A percentile compares a stretch with the other conserved stretches of the same genome.
These are phyloP conservation scores for Penicillium crystallinum DNA, from an alignment of 495 filamentous ascomycete genomes.

Conservation along the genomic window DNA sequence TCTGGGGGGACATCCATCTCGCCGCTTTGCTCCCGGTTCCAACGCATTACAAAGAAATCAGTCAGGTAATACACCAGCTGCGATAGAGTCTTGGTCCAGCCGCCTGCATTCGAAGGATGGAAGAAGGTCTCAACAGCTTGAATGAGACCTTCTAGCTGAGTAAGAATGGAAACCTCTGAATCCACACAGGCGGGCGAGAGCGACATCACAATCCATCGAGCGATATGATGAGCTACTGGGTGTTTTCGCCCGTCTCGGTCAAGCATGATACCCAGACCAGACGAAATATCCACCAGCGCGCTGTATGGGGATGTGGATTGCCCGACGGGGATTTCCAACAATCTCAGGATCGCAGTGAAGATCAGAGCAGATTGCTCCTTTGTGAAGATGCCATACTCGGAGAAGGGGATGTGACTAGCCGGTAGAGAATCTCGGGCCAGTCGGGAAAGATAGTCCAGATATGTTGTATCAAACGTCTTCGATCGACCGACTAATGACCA, in stretches of 20 bases:
- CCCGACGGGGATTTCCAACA: slow-evolving; percentile 95
- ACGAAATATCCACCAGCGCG: slow-evolving; percentile 68
- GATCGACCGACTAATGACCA: slow-evolving; percentile 93
- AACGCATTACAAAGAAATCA: slow-evolving; percentile 96
- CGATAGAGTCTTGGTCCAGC: slow-evolving; percentile 84
- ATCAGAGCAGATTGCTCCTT: slow-evolving; percentile 87
- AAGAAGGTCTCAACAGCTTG: slow-evolving; percentile 98
- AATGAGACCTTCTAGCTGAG: slow-evolving; percentile 86
- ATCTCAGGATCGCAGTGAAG: slow-evolving; percentile 82
- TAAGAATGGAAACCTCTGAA: slow-evolving; percentile 70
- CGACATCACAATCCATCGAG: slow-evolving; percentile 93
- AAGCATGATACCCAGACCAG: slow-evolving; percentile 76
- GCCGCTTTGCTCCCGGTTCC: slow-evolving; percentile 89
- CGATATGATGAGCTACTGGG: slow-evolving; percentile 83
- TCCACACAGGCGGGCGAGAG: slow-evolving; percentile 81
- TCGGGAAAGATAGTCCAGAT: slow-evolving; percentile 84
- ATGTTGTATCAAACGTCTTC: slow-evolving; percentile 77
- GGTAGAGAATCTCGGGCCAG: slow-evolving; percentile 76
- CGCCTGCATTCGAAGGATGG: slow-evolving; percentile 93
- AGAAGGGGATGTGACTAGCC: slow-evolving; percentile 72
- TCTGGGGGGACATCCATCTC: slow-evolving; percentile 82
- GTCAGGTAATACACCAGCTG: slow-evolving; percentile 90
- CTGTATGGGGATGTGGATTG: slow-evolving; percentile 93
- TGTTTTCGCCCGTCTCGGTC: slow-evolving; percentile 91
- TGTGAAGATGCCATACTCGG: slow-evolving; percentile 84